These are phyloP conservation scores for Colletotrichum chlorophyti DNA, from an alignment of 2,329 filamentous ascomycete species.

Conservation along the genomic window DNA sequence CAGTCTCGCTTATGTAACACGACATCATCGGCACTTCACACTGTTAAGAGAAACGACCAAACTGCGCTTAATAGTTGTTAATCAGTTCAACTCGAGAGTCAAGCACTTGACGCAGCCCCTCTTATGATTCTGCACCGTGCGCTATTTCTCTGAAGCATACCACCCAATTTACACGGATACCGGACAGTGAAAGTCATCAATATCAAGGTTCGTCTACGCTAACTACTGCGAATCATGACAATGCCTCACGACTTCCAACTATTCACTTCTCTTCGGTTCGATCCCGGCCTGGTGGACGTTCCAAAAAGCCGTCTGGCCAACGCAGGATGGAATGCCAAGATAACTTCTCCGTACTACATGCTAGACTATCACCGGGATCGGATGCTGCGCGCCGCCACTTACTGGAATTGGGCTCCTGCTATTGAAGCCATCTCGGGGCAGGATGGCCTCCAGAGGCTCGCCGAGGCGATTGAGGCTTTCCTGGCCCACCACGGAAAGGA, in stretches of 20 bases:
- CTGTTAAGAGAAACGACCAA: too few relatives aligned
- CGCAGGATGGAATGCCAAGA: slow-evolving; percentile 59
- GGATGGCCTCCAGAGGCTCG: slow-evolving; percentile 50
- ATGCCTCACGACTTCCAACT: slow-evolving; percentile 61
- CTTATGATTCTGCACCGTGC: too few relatives aligned
- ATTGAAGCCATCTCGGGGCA: slow-evolving; percentile 52
- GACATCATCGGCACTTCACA: too few relatives aligned
- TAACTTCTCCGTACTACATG: slow-evolving; percentile 76
- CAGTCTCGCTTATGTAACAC: too few relatives aligned
- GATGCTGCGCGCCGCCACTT: slow-evolving; percentile 67
- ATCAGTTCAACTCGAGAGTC: too few relatives aligned
- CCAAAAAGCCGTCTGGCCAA: slow-evolving; percentile 44
- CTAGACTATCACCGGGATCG: slow-evolving; percentile 80
- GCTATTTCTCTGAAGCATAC: too few relatives aligned
- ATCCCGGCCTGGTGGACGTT: slow-evolving; percentile 59
- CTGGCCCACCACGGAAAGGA: slow-evolving; percentile 37
- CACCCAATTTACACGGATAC: too few relatives aligned
- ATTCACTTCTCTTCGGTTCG: slow-evolving; percentile 77
- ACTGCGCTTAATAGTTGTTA: too few relatives aligned
- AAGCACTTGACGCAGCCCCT: too few relatives aligned
- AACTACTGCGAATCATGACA: too few relatives aligned
- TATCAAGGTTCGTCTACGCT: too few relatives aligned
- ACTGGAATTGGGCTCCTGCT: slow-evolving; percentile 62
- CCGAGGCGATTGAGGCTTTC: slow-evolving; percentile 38
- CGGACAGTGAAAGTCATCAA: too few relatives aligned